These are phyloP conservation scores for Mallotus japonicus DNA, from an alignment of 441 rosid species.

Conservation along the genomic window DNA sequence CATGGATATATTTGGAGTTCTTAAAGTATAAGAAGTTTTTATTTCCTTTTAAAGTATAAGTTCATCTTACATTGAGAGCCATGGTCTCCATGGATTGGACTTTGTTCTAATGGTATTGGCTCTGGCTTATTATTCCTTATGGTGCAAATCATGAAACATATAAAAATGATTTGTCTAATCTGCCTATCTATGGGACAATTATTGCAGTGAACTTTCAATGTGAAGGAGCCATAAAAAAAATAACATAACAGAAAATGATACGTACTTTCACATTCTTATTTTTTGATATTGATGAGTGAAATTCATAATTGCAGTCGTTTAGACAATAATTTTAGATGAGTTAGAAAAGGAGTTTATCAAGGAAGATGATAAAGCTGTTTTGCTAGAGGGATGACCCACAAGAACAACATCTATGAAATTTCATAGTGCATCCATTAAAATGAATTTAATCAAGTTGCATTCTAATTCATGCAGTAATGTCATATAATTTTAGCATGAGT, in stretches of 20 bases:
- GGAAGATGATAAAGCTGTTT: constrained; percentile 82
- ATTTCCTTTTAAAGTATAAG: constrained; percentile 75
- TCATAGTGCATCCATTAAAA: constrained; percentile 55
- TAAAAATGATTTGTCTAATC: too few species aligned
- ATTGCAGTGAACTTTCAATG: not conserved
- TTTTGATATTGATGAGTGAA: constrained; percentile 17
- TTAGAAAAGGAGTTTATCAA: constrained; percentile 56
- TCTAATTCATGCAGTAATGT: constrained; percentile 1
- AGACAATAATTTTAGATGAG: constrained; percentile 81
- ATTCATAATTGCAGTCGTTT: constrained; percentile 61
- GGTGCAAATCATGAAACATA: too few species aligned
- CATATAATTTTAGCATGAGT: constrained; percentile 13
- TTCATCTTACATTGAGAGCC: constrained; percentile 9
- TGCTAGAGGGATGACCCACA: constrained; percentile 86
- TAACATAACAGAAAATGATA: too few species aligned
- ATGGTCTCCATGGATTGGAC: not conserved
- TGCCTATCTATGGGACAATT: not conserved
- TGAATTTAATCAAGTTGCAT: constrained; percentile 70
- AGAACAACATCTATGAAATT: constrained; percentile 71
- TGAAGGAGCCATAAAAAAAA: too few species aligned
- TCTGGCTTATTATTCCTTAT: not conserved
- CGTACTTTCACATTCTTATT: not conserved
- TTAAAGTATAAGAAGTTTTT: constrained; percentile 66
- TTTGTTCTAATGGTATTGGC: constrained; percentile 3
- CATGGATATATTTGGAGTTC: constrained; percentile 88